Evolutionary conservation across 192 early-diverging fungal genomes (phyloP).

Genomic region (Rhizoclosmatium sp.): DNA sequence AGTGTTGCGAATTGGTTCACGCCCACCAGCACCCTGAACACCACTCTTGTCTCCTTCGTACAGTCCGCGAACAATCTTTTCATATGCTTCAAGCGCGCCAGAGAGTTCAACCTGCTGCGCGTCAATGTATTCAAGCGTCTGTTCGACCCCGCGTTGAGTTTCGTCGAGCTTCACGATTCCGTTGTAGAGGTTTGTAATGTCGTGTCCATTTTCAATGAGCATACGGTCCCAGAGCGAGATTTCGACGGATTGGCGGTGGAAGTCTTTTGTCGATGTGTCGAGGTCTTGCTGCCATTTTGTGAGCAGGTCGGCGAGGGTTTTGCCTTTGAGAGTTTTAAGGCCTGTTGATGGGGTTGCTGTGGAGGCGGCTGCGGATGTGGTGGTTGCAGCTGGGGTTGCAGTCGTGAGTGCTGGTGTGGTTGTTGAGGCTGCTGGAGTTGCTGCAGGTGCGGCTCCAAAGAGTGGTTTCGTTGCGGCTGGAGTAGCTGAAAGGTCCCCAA

Average conservation of each 20-base stretch:
- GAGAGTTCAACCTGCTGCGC: slow-evolving; percentile 84
- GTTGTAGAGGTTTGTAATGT: slow-evolving; percentile 80
- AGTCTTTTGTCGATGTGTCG: slow-evolving; percentile 77
- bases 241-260: slow-evolving; percentile 84
- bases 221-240: slow-evolving; percentile 86
- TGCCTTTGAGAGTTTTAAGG: slow-evolving; percentile 72
- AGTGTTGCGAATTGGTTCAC: slow-evolving; percentile 43
- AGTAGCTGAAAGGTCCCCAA: slow-evolving; percentile 37
- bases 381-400: slow-evolving; percentile 39
- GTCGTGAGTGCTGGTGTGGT: slow-evolving; percentile 44
- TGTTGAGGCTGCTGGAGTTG: slow-evolving; percentile 47
- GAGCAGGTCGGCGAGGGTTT: slow-evolving; percentile 90
- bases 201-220: slow-evolving; percentile 82
- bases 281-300: slow-evolving; percentile 90
- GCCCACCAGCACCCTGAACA: background rate
- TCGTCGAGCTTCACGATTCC: slow-evolving; percentile 76
- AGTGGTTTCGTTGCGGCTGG: slow-evolving; percentile 17
- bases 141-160: slow-evolving; percentile 81
- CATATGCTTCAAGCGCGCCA: slow-evolving; percentile 81
- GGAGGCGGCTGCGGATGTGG: slow-evolving; percentile 33
- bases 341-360: slow-evolving; percentile 53
- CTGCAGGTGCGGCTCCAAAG: slow-evolving; percentile 44
- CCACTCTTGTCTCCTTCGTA: slow-evolving; percentile 13
- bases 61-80: slow-evolving; percentile 66
- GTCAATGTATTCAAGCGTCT: slow-evolving; percentile 87